Evolutionary conservation across 2,329 filamentous ascomycete species (phyloP), one percentile per base, ranked within the genome.

Genomic region (Cryphonectria nitschkei): DNA sequence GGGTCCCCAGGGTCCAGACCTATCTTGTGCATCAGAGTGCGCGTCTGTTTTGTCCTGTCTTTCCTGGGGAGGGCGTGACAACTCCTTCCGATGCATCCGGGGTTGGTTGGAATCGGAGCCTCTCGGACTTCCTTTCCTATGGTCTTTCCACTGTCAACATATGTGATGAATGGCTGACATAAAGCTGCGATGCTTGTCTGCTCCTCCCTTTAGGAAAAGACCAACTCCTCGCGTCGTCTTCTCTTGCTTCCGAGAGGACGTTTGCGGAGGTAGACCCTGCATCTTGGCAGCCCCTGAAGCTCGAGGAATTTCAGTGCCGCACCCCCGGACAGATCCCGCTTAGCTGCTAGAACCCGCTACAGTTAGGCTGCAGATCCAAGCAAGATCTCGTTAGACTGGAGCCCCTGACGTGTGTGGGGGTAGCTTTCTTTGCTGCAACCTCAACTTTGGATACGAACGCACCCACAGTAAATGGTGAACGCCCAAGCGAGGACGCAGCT

Each of bases 261-360:
- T 19, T n/a, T 50, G 7, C 46, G 22, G 46, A 50, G 46, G 46
- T 19, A 8, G 22, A 9, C 22, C 22, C 22, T 50, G 46, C 6
- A n/a, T n/a, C 46, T 50, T n/a, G 46, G 46, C 46, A n/a, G 46
- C 54, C 54, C 54, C 54, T 58, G 54, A 58, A 58, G 29, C 54
- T 19, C 46, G 5, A 7, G 2, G 16, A 19, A 9, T 50, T 32
- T 29, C 5, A 32, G 54, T 22, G 26, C n/a, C 52, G 11, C 11
- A 32, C 6, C 54, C 54, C 54, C 26, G 54, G 54, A 32, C 54
- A 32, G 54, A 19, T 58, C 14, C 14, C 26, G 13, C 32, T 13
- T n/a, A 50, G 16, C 46, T 34, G 26, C 54, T 19, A 34, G 26
- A 34, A 34, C 54, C 29, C 54, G 5, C 13, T 58, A 58, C 4